A percentile compares a stretch with the other conserved stretches of the same genome.
These are phyloP conservation scores for Phaffomyces thermotolerans DNA, from an alignment of 805 yeast genomes.

Conservation along the genomic window DNA sequence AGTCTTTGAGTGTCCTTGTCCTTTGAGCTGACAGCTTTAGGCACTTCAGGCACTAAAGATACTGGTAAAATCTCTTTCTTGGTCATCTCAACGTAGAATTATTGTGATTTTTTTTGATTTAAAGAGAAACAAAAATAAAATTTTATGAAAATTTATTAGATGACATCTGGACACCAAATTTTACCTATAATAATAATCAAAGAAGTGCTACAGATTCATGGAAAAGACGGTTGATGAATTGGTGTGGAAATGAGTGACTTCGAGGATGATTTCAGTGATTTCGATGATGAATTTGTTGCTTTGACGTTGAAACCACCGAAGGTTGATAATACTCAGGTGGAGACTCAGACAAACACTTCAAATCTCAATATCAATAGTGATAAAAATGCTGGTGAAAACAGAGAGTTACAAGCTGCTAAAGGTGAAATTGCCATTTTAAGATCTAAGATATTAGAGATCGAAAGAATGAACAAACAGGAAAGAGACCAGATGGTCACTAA, in stretches of 20 bases:
- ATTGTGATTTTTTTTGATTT: not conserved
- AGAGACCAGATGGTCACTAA: constrained; percentile 18
- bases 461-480: constrained; percentile 27
- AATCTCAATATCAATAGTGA: not conserved
- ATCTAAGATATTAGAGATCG: constrained; percentile 47
- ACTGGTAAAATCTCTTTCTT: constrained; percentile 41
- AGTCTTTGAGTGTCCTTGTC: constrained; percentile 84
- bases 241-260: constrained; percentile 18
- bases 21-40: constrained; percentile 68
- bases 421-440: constrained; percentile 82
- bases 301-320: constrained; percentile 33
- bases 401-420: constrained; percentile 42
- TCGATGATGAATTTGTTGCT: constrained; percentile 40
- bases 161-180: constrained; percentile 6
- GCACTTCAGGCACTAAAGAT: constrained; percentile 81
- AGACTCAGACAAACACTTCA: not conserved
- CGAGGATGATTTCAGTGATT: constrained; percentile 36
- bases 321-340: not conserved
- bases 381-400: not conserved
- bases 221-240: not conserved
- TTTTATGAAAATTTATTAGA: not conserved
- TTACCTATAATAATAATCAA: not conserved
- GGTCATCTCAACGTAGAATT: not conserved
- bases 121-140: not conserved
- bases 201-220: not conserved